Base-by-base conservation (phyloP, 148 eudicot species). In the Rhododendron molle region DNA sequence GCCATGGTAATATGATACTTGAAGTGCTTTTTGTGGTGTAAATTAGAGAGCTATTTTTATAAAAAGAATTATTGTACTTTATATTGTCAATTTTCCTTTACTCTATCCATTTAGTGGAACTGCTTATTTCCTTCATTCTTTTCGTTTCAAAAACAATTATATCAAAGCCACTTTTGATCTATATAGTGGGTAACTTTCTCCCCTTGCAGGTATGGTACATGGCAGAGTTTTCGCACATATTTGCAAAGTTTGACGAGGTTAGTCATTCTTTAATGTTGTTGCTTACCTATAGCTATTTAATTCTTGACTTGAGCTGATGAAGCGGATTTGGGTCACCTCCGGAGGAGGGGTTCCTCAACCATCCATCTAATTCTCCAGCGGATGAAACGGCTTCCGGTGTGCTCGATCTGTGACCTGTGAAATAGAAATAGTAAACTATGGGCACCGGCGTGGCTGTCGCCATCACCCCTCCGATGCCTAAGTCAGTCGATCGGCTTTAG, bases 161-260 rank as follows among this genome's bases (percentile, higher is more conserved):
- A 52, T 30, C 58, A 26, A 47, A 71, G 79, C 30, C 47, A 16
- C 26, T 40, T 44, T 36, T 81, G 74, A 83, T 16, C 71, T 21
- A 23, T 50, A 85, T 62, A 28, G 46, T 85, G 28, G 78, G 15
- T 43, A 40, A 69, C 32, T 84, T 80, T 86, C 80, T 85, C 71
- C 58, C 74, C 83, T 71, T 88, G 90, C 96, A 97, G 99, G 89
- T 97, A 46, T 95, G 99, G 99, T 97, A 92, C 91, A 97, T 97
- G 99, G 88, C 94, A 9, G 93, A 93, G 88, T 93, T 91, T 84
- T 93, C 98, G 30, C 94, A 93, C 88, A 86, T 94, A 62, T 95
- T 95, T 88, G 88, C 58, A 69, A 91, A 89, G 83, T 78, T 95
- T 62, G 93, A 93, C 78, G 93, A 96, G 96, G 99, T 94, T 56